These are phyloP conservation scores for Paracoccidioides brasiliensis DNA, from an alignment of 2,329 filamentous ascomycete species.

Conservation along the genomic window DNA sequence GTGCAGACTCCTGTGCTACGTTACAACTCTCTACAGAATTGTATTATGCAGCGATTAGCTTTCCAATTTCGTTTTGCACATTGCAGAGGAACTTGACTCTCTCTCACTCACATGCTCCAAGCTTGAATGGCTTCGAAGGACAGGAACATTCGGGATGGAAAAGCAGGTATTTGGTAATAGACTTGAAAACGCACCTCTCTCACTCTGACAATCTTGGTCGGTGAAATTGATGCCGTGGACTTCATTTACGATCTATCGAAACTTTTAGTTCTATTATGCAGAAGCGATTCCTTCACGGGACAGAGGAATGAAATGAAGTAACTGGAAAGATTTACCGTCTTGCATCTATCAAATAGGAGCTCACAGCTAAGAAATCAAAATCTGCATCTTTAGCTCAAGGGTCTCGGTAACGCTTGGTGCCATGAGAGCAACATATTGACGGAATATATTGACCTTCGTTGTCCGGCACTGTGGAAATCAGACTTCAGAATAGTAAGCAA, in stretches of 20 bases:
- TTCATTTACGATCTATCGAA: slow-evolving; percentile 9
- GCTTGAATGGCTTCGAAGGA: too few relatives aligned
- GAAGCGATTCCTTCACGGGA: too few relatives aligned
- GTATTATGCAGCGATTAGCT: not conserved
- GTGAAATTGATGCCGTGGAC: slow-evolving; percentile 7
- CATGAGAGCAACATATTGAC: too few relatives aligned
- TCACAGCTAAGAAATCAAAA: slow-evolving; percentile 11
- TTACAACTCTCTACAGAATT: not conserved
- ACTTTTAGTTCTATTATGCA: too few relatives aligned
- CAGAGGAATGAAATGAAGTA: too few relatives aligned
- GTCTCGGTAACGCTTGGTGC: too few relatives aligned
- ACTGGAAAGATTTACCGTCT: slow-evolving; percentile 7
- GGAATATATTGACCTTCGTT: slow-evolving; percentile 12
- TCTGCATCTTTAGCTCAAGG: too few relatives aligned
- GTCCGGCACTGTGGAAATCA: slow-evolving; percentile 11
- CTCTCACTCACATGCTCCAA: too few relatives aligned
- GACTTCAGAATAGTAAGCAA: slow-evolving; percentile 5
- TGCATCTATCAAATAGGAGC: slow-evolving; percentile 14
- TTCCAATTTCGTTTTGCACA: not conserved
- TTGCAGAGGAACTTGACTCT: too few relatives aligned
- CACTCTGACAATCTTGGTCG: slow-evolving; percentile 11
- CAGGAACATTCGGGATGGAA: not conserved
- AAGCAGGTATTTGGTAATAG: not conserved
- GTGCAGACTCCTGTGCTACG: not conserved
- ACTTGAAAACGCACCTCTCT: slow-evolving; percentile 7